Conservation (phyloP, 306 rosid species). For the Bauhinia variegata region DNA sequence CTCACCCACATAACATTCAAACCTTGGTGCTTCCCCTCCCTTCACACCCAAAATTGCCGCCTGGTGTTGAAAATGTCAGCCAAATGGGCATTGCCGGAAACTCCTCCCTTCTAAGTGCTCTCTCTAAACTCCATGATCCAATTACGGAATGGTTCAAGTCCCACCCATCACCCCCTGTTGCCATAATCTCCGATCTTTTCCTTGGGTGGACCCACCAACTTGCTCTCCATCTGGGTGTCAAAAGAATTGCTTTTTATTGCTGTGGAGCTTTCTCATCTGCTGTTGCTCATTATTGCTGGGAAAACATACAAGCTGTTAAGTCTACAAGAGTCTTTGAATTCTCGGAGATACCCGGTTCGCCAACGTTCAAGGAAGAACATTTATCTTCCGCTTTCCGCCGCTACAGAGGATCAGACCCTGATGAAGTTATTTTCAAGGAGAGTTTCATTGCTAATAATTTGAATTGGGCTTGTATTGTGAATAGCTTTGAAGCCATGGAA, state of each 20-base stretch:
- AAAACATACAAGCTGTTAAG: background rate
- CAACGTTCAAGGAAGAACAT: conserved; percentile 47
- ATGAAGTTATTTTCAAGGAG: conserved; percentile 27
- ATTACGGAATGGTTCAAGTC: conserved; percentile 50
- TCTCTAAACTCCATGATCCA: conserved; percentile 39
- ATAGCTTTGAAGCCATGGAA: conserved; percentile 43
- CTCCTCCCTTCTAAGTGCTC: conserved; percentile 33
- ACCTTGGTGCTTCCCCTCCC: conserved; percentile 56
- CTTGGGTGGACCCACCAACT: conserved; percentile 53
- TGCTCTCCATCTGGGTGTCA: conserved; percentile 40
- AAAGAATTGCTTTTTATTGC: conserved; percentile 44
- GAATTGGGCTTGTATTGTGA: conserved; percentile 49
- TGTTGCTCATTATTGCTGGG: conserved; percentile 31
- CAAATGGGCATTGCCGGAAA: conserved; percentile 49
- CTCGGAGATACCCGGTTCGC: conserved; percentile 39
- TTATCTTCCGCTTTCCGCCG: conserved; percentile 21
- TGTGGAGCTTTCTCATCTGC: conserved; percentile 7
- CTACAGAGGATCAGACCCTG: conserved; percentile 38
- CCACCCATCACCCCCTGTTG: conserved; percentile 56
- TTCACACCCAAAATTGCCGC: conserved; percentile 48
- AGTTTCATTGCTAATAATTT: conserved; percentile 29
- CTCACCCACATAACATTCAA: conserved; percentile 37
- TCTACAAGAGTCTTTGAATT: conserved; percentile 26
- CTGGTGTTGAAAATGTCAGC: conserved; percentile 48
- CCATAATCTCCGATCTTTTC: conserved; percentile 61